phyloP scores from a whole-genome alignment of 176 grass and related monocot species.

The Hsuehochloa calcarea region DNA sequence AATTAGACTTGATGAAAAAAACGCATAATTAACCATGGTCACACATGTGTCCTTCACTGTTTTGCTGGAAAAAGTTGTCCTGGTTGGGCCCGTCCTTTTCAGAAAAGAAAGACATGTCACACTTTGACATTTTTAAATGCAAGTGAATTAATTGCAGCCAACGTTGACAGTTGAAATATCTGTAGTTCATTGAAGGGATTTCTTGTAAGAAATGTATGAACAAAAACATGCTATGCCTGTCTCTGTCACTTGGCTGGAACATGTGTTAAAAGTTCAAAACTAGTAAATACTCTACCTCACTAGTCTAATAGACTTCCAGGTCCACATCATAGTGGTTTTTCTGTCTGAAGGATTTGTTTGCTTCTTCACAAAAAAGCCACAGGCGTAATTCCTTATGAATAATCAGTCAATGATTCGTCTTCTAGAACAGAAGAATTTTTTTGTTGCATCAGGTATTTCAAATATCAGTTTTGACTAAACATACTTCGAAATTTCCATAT shows the following conservation, averaged over 20 bases:
- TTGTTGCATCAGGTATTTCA: neutral
- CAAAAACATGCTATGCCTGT: neutral
- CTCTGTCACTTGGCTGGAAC: conserved; percentile 32
- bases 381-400: neutral
- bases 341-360: conserved; percentile 14
- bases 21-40: neutral
- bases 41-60: neutral
- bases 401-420: conserved; percentile 31
- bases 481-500: neutral
- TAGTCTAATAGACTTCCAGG: conserved; percentile 12
- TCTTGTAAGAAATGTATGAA: conserved; percentile 18
- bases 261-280: conserved; percentile 39
- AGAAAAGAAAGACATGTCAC: neutral
- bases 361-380: conserved; percentile 30
- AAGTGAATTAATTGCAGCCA: conserved; percentile 27
- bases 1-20: conserved; percentile 7
- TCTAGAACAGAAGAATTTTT: conserved; percentile 24
- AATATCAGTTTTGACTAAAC: conserved; percentile 15
- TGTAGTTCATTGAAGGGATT: conserved; percentile 4
- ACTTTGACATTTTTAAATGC: conserved; percentile 4
- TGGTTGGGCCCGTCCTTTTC: conserved; percentile 1
- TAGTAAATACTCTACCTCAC: conserved; percentile 5
- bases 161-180: conserved; percentile 38
- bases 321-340: conserved; percentile 12
- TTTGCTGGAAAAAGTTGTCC: neutral